Evolutionary conservation across 495 filamentous ascomycete genomes (phyloP).

Genomic region (Xylona heveae): DNA sequence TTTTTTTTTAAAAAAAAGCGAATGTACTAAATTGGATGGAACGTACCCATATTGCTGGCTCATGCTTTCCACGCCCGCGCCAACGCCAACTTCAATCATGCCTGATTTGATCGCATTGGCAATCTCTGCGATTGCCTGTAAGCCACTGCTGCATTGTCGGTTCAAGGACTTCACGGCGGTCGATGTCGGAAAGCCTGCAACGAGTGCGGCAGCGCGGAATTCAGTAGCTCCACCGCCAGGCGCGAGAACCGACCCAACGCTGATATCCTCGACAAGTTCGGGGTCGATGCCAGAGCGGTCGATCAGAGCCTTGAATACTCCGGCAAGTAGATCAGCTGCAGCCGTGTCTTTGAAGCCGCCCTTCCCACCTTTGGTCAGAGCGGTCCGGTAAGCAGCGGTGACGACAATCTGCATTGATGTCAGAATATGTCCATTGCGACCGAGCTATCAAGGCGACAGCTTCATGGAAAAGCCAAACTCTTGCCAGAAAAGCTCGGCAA

Average conservation of each 20-base stretch:
- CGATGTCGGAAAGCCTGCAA: conserved; percentile 73
- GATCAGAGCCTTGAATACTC: conserved; percentile 61
- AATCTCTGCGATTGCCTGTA: conserved; percentile 82
- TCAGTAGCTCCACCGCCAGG: conserved; percentile 93
- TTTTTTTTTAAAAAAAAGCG: conserved; percentile 1
- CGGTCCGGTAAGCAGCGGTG: conserved; percentile 76
- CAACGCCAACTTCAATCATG: conserved; percentile 91
- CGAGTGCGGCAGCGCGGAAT: conserved; percentile 79
- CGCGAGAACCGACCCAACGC: conserved; percentile 76
- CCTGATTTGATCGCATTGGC: conserved; percentile 72
- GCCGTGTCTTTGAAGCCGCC: conserved; percentile 89
- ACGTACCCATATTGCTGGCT: conserved; percentile 68
- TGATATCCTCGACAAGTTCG: conserved; percentile 67
- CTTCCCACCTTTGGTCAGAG: conserved; percentile 81
- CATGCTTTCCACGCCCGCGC: conserved; percentile 97
- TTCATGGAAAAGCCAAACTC: too few relatives aligned
- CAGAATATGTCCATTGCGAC: not conserved
- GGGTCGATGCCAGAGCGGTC: conserved; percentile 74
- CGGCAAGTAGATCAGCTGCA: conserved; percentile 67
- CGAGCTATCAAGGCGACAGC: too few relatives aligned
- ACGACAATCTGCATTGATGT: conserved; percentile 71
- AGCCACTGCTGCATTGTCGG: conserved; percentile 73
- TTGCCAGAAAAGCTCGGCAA: too few relatives aligned
- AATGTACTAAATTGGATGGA: too few relatives aligned
- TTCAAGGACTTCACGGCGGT: conserved; percentile 72